These are phyloP conservation scores for Eucalyptus tenuipes DNA, from an alignment of 345 rosid genomes.

Conservation along the genomic window DNA sequence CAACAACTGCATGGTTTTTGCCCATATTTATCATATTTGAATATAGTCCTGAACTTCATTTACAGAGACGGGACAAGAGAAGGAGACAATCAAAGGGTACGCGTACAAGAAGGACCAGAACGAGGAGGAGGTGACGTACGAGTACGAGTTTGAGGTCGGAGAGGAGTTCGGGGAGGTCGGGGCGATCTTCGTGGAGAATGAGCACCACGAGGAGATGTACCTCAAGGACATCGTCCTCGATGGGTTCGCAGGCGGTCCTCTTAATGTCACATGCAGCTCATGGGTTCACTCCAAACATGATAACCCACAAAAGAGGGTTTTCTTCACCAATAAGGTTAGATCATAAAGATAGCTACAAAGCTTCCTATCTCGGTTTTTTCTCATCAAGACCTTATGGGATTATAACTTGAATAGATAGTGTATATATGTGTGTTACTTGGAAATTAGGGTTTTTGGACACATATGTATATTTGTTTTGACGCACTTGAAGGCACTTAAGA, in stretches of 20 bases:
- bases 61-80: conserved; percentile 32
- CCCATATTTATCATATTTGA: background rate
- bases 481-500: background rate
- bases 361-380: background rate
- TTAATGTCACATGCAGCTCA: conserved; percentile 33
- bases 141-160: conserved; percentile 39
- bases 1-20: too few species aligned
- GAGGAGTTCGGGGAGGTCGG: conserved; percentile 51
- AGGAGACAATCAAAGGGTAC: conserved; percentile 24
- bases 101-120: conserved; percentile 17
- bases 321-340: conserved; percentile 50
- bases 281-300: conserved; percentile 50
- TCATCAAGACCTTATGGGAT: background rate
- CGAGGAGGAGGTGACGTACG: conserved; percentile 23
- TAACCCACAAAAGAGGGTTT: conserved; percentile 37
- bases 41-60: background rate
- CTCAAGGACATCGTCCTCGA: conserved; percentile 31
- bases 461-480: background rate
- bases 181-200: conserved; percentile 52
- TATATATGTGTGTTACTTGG: background rate
- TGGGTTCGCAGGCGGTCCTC: conserved; percentile 15
- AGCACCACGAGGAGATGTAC: conserved; percentile 58
- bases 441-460: background rate
- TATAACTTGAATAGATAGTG: background rate
- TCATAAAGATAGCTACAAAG: background rate